A percentile compares a stretch with the other conserved stretches of the same genome.
These are phyloP conservation scores for Trichosanthes cucumerina DNA, from an alignment of 306 rosid genomes.

Conservation along the genomic window DNA sequence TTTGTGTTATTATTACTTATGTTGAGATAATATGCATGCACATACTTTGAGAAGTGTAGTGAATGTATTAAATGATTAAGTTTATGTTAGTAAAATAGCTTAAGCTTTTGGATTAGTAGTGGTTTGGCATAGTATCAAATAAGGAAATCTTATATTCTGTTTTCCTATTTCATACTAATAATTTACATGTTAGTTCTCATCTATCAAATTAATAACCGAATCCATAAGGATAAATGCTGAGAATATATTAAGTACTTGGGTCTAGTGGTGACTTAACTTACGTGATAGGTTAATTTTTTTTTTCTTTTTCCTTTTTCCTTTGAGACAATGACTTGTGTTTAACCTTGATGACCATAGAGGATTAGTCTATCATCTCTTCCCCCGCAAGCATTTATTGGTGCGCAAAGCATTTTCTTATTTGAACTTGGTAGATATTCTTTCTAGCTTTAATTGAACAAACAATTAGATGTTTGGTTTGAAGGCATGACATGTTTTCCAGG, in stretches of 20 bases:
- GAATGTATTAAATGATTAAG: not conserved
- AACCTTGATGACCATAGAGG: not conserved
- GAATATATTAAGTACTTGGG: not conserved
- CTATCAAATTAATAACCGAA: not conserved
- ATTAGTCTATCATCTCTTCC: not conserved
- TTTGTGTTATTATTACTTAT: not conserved
- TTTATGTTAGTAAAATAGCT: not conserved
- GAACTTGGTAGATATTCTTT: not conserved
- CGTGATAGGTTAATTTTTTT: not conserved
- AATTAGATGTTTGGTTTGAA: not conserved
- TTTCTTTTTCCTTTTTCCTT: not conserved
- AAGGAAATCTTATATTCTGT: not conserved
- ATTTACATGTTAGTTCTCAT: not conserved
- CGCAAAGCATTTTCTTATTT: not conserved
- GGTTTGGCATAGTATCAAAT: not conserved
- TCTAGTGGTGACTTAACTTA: not conserved
- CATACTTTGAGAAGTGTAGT: not conserved
- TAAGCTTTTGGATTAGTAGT: not conserved
- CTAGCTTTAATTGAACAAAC: not conserved
- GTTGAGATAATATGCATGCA: not conserved
- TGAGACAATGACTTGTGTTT: not conserved
- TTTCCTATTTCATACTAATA: not conserved
- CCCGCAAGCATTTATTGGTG: not conserved
- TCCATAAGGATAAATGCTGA: not conserved
- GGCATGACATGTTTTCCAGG: not conserved